Base-by-base conservation (phyloP, 2,329 filamentous ascomycete genomes). In the Colletotrichum cereale region DNA sequence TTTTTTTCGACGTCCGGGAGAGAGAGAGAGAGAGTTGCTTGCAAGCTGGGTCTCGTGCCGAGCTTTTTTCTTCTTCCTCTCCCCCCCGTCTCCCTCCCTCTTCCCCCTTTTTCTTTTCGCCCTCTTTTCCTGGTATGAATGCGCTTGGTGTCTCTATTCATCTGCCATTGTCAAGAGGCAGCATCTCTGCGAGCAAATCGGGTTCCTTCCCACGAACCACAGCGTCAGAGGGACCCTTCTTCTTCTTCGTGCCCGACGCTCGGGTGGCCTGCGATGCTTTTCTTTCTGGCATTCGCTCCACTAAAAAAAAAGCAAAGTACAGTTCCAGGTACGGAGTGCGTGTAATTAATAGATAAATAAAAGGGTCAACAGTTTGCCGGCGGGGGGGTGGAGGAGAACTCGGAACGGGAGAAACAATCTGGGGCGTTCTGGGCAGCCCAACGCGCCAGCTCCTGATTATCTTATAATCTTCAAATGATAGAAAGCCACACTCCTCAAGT, bases 381-480 rank as follows among this genome's bases (percentile, higher is more conserved):
- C 56, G 16, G 57, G 56, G 56, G 67, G 26, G 50, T 2, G n/a
- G 16, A 2, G 11, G 40, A 36, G 55, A 48, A 42, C 42, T 38
- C 53, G 42, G 47, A 29, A 55, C 48, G 14, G 47, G 24, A 57
- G 57, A 71, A 71, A 71, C 57, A 62, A 67, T 67, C 56, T 58
- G 52, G 57, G 67, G 67, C 50, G 16, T 50, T 71, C 66, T 62
- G 48, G 38, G 36, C 53, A 48, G 52, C 36, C 36, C 36, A 42
- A 18, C 38, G 16, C 62, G 38, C 34, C 55, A 34, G 21, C 34
- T 31, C 56, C 21, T 50, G 21, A n/a, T 47, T 11, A 47, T 16
- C 4, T 42, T 26, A 52, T 29, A 1, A 44, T 44, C 42, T n/a
- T 44, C 18, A n/a, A 44, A 44, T 21, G 2, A 7, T 44, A 21